phyloP scores from a whole-genome alignment of 2,329 filamentous ascomycete species.

The Blumeria graminis region DNA sequence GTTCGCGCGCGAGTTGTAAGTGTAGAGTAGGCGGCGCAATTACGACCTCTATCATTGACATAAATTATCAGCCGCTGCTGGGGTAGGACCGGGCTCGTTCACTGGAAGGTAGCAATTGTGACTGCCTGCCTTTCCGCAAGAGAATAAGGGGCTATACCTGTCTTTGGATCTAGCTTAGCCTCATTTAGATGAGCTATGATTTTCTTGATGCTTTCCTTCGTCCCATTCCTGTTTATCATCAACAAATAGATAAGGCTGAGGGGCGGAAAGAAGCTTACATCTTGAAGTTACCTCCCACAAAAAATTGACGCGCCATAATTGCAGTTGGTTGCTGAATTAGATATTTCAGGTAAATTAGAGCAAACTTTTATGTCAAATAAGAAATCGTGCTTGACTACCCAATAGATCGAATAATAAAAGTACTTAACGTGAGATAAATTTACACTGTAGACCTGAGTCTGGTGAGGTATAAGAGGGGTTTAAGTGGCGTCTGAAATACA shows the following conservation, averaged over 20 bases:
- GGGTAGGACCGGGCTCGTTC: conserved; percentile 1
- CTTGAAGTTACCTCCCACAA: conserved; percentile 98
- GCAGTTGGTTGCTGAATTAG: conserved; percentile 4
- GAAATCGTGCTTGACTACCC: too few species aligned
- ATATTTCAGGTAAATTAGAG: too few species aligned
- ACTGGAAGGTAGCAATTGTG: background rate
- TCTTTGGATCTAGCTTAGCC: conserved; percentile 53
- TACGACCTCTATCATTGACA: conserved; percentile 51
- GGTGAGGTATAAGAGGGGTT: too few species aligned
- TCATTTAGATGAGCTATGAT: conserved; percentile 80
- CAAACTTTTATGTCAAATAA: too few species aligned
- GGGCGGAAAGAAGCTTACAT: conserved; percentile 36
- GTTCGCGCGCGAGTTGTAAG: conserved; percentile 64
- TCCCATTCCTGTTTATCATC: conserved; percentile 54
- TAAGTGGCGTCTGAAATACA: too few species aligned
- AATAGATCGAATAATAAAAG: too few species aligned
- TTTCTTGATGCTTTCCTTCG: conserved; percentile 64
- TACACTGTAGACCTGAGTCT: too few species aligned
- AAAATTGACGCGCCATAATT: conserved; percentile 79
- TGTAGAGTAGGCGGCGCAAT: conserved; percentile 79
- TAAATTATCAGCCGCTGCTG: background rate
- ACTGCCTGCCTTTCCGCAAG: background rate
- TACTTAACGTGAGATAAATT: too few species aligned
- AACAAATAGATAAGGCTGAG: conserved; percentile 4
- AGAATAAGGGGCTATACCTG: conserved; percentile 28